Evolutionary conservation across 176 grass and related monocot genomes (phyloP).

Genomic region (Luzula sylvatica): DNA sequence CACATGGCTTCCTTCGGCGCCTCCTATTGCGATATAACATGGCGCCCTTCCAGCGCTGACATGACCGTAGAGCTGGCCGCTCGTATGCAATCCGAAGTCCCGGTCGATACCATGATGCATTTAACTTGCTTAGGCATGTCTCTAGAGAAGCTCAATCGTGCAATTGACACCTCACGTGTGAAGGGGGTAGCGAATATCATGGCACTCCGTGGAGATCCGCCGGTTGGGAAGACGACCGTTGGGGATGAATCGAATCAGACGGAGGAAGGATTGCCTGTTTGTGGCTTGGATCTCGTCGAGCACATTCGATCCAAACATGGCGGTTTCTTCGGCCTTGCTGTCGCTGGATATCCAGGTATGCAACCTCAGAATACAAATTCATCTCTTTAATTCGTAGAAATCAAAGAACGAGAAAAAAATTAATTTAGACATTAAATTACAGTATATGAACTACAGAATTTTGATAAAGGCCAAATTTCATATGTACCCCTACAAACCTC

Average conservation of each 20-base stretch:
- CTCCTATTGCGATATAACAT: conserved; percentile 27
- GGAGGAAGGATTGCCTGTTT: conserved; percentile 1
- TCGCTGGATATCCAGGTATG: conserved; percentile 35
- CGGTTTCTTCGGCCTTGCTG: conserved; percentile 16
- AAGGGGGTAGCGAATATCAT: conserved; percentile 20
- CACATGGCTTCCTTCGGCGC: conserved; percentile 22
- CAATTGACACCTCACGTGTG: neutral
- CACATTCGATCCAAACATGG: conserved; percentile 24
- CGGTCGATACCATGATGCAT: conserved; percentile 31
- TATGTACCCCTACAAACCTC: no score
- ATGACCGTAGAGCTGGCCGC: conserved; percentile 16
- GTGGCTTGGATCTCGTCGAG: conserved; percentile 22
- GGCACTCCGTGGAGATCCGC: conserved; percentile 28
- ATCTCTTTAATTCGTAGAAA: no score
- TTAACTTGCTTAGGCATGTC: conserved; percentile 26
- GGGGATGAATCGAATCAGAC: neutral
- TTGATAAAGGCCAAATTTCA: no score
- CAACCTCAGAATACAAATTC: no score
- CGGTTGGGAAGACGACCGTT: neutral
- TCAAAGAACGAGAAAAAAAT: no score
- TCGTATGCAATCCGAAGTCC: conserved; percentile 20
- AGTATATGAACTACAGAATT: no score
- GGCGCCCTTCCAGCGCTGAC: conserved; percentile 18
- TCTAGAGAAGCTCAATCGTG: conserved; percentile 8
- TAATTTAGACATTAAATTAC: no score